Evolutionary conservation across 192 early-diverging fungal genomes (phyloP), one percentile per base, ranked within the genome.

Genomic region (Spizellomyces punctatus): DNA sequence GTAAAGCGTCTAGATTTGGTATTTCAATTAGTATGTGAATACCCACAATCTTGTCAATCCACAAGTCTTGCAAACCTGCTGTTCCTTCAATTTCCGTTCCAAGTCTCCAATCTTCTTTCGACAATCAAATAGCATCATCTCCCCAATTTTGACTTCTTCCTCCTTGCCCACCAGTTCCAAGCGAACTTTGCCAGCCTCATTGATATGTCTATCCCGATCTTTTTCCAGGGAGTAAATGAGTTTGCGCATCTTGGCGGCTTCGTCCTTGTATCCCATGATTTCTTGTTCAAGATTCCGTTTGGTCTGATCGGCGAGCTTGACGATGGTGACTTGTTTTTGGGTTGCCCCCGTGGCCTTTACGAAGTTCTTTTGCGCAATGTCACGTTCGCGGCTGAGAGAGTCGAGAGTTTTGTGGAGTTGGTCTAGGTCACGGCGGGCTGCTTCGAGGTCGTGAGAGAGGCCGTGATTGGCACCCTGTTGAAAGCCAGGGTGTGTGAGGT

Each of bases 241-340:
- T 84, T 88, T 88, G 75, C 87, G 66, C 83, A 85, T 87, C 66
- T 88, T 88, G 6, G 81, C 58, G 0, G 87, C 87, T 69, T 88
- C 87, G 44, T 86, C 87, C 63, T 86, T 86, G 74, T 84, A 88
- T 9, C 72, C 77, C 46, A 69, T 71, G 36, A 88, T 88, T 71
- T 88, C 87, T 68, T 85, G 82, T 69, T 88, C 87, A 12, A 88
- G 71, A 62, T 84, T 88, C 21, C 84, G 65, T 62, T 88, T 84
- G 3, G 79, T 82, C 67, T 88, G 84, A 19, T 88, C 87, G 4
- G 80, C 69, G n/a, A 88, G 66, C 71, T 88, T 88, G 42, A 84
- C 62, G 10, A 78, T 50, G 62, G 83, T 86, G 52, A 79, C 52
- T 67, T 88, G 85, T 59, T 84, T 86, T 66, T 81, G 79, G 10